Evolutionary conservation across 2,329 filamentous ascomycete species (phyloP), one percentile per base, ranked within the genome.

Genomic region (Talaromyces sp.): DNA sequence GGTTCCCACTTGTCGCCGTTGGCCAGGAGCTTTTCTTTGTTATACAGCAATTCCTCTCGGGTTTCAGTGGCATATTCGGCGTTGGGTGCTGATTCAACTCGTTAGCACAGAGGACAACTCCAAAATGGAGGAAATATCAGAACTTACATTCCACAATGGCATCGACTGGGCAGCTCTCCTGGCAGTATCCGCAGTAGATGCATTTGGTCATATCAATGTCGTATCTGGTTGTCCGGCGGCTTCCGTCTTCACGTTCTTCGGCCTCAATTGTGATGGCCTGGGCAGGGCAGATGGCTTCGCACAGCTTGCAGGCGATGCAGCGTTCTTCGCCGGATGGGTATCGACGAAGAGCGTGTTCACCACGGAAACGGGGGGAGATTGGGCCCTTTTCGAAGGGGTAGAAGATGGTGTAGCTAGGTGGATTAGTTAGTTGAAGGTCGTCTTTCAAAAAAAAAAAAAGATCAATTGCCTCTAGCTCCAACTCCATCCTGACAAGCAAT

Each of bases 151-250:
- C 88, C 62, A 91, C 88, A 77, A 91, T 99, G 63, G 95, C 95
- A 80, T 99, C 95, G 60, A 99, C 95, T 52, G 95, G 95, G 81
- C 95, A 99, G 67, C 91, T 96, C 83, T 99, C 95, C 82, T 97
- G 93, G 86, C 95, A 98, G 82, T 96, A 96, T 57, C 95, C 95
- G 78, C 95, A 98, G 87, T 98, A 99, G 80, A 99, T 99, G 82
- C 95, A 99, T 85, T 99, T 99, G 73, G 95, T 98, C 95, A 99
- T 99, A 81, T 99, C 95, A 75, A 99, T 97, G 77, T 99, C 95
- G 81, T 99, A 99, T 75, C 93, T 88, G 63, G 93, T 97, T 57
- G 95, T 99, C 75, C 95, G 88, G 78, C 95, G 88, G 73, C 91
- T 96, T 66, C 95, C 95, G 72, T 99, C 95, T 73, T 91, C 91